Evolutionary conservation across 139 green algal genomes (phyloP), one percentile per base, ranked within the genome.

Genomic region (Haematococcus lacustris): DNA sequence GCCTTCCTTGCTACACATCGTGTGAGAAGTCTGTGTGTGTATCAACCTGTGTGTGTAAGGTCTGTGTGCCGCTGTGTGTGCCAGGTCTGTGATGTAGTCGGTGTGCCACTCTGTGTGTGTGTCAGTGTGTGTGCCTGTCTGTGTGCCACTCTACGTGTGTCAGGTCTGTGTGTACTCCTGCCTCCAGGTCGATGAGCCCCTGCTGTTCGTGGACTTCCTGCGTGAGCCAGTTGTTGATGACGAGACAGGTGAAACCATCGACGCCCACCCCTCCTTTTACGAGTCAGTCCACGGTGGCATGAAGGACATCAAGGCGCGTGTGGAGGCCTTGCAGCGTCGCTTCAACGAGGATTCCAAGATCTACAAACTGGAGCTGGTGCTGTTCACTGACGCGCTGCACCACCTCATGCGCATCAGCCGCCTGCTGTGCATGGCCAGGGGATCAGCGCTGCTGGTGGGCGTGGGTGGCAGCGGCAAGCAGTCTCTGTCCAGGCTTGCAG

Each of bases 131-230:
- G n/a, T n/a, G n/a, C n/a, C n/a, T n/a, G n/a, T n/a, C n/a, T n/a
- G n/a, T n/a, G n/a, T n/a, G n/a, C n/a, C n/a, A n/a, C n/a, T n/a
- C n/a, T n/a, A n/a, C n/a, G n/a, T n/a, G n/a, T n/a, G n/a, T n/a
- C n/a, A n/a, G n/a, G n/a, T n/a, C n/a, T n/a, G n/a, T n/a, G n/a
- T n/a, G n/a, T n/a, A n/a, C n/a, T n/a, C n/a, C n/a, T n/a, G n/a
- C n/a, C n/a, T n/a, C 7, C 85, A 97, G 87, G 78, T 92, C 5
- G 78, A 90, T 33, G 86, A 94, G 82, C 90, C 92, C 6, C 40
- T 95, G 23, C 90, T 91, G 80, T 98, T 97, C 83, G 93, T 96
- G 6, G 90, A 97, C 85, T 98, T 97, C 81, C 71, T 97, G 78
- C 86, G 93, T 3, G 91, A 97, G 79, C 88, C 91, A 1, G 76